Percentiles rank a stretch among this genome's conserved stretches.
phyloP scores from a whole-genome alignment of 495 filamentous ascomycete genomes.

The Acidomyces sp. region DNA sequence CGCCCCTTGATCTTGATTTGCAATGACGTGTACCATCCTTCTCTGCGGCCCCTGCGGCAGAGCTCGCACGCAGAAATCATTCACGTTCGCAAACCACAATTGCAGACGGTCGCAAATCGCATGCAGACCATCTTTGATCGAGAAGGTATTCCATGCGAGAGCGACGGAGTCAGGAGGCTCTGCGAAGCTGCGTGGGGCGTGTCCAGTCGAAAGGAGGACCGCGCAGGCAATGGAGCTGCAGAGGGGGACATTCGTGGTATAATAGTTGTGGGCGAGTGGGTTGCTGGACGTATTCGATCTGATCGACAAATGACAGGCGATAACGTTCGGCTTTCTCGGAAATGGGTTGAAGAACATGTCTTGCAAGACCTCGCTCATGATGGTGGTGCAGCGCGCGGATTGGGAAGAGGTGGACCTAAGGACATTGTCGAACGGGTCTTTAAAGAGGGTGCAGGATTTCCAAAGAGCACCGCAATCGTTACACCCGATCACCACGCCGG shows the following conservation, averaged over 20 bases:
- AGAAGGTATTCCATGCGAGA: slow-evolving; percentile 74
- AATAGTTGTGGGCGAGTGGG: slow-evolving; percentile 92
- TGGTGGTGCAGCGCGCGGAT: slow-evolving; percentile 60
- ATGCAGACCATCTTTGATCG: slow-evolving; percentile 71
- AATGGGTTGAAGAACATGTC: slow-evolving; percentile 74
- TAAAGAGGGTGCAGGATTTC: slow-evolving; percentile 73
- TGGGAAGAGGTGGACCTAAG: slow-evolving; percentile 64
- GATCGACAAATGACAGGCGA: slow-evolving; percentile 26
- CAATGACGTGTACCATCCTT: slow-evolving; percentile 94
- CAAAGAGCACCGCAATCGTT: slow-evolving; percentile 32
- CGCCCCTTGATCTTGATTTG: slow-evolving; percentile 87
- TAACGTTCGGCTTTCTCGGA: slow-evolving; percentile 50
- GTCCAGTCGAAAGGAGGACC: slow-evolving; percentile 46
- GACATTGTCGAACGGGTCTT: slow-evolving; percentile 81
- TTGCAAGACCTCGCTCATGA: slow-evolving; percentile 56
- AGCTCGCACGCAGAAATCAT: slow-evolving; percentile 76
- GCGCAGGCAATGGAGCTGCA: slow-evolving; percentile 41
- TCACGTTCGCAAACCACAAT: slow-evolving; percentile 75
- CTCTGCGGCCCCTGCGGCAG: slow-evolving; percentile 68
- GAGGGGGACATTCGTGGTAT: slow-evolving; percentile 88
- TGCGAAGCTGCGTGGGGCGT: slow-evolving; percentile 93
- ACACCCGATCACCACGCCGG: slow-evolving; percentile 20
- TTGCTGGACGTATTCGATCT: slow-evolving; percentile 64
- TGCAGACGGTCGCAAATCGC: slow-evolving; percentile 73
- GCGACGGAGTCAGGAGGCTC: slow-evolving; percentile 72